Conservation (phyloP, 2,329 filamentous ascomycete genomes). For the Neocucurbitaria cava region DNA sequence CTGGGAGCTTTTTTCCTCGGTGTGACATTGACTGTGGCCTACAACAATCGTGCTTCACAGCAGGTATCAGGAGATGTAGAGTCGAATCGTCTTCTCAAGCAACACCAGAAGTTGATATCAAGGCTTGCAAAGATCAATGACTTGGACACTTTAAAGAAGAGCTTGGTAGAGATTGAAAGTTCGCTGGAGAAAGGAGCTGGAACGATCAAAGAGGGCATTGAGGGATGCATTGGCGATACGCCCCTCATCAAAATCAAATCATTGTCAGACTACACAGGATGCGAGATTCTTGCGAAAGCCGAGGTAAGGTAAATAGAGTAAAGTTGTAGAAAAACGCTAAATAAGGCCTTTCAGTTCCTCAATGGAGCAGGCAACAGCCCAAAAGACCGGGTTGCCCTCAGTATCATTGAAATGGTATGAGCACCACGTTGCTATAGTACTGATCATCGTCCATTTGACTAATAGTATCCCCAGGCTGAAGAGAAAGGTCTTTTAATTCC, state of each 20-base stretch:
- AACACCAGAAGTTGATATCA: constrained; percentile 28
- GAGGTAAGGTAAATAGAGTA: constrained; percentile 60
- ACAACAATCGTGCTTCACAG: constrained; percentile 16
- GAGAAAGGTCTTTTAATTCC: constrained; percentile 76
- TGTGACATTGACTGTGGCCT: constrained; percentile 66
- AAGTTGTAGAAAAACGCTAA: constrained; percentile 6
- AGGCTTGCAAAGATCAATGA: constrained; percentile 33
- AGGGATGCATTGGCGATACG: constrained; percentile 92
- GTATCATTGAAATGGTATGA: constrained; percentile 74
- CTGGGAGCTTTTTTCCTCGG: constrained; percentile 79
- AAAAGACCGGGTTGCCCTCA: constrained; percentile 92
- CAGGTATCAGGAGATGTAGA: constrained; percentile 19
- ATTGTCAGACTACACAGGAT: constrained; percentile 84
- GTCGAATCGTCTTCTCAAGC: constrained; percentile 22
- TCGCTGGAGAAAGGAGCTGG: constrained; percentile 19
- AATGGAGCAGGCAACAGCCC: constrained; percentile 94
- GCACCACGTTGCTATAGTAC: background rate
- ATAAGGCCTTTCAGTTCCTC: constrained; percentile 65
- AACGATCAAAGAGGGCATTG: constrained; percentile 77
- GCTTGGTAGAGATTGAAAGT: constrained; percentile 24
- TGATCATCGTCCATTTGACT: constrained; percentile 2
- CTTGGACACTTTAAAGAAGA: constrained; percentile 33
- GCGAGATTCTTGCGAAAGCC: constrained; percentile 89
- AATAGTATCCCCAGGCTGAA: constrained; percentile 67
- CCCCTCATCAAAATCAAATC: constrained; percentile 86